phyloP scores from a whole-genome alignment of 305 asterid genomes.

The Solanum aculeatissimum region DNA sequence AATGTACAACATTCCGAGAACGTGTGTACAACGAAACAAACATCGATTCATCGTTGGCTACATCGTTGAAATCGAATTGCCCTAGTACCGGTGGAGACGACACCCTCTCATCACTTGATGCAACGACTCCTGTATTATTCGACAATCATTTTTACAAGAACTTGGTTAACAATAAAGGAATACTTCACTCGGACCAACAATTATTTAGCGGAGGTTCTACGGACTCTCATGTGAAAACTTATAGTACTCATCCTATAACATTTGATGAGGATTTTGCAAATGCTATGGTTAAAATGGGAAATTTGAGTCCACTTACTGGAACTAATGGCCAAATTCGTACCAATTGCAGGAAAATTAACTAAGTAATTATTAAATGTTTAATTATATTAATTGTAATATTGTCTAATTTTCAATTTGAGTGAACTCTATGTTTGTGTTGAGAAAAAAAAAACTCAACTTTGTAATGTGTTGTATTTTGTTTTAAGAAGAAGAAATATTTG shows the following conservation, averaged over 20 bases:
- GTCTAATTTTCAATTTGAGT: neutral
- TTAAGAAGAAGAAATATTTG: neutral
- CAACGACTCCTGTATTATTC: constrained; percentile 25
- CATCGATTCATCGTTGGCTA: constrained; percentile 35
- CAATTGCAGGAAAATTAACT: constrained; percentile 46
- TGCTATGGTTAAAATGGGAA: constrained; percentile 56
- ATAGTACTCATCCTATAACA: constrained; percentile 7
- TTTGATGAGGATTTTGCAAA: constrained; percentile 37
- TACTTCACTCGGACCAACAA: constrained; percentile 61
- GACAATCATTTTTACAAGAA: constrained; percentile 41
- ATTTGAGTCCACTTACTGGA: constrained; percentile 43
- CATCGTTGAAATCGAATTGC: constrained; percentile 31
- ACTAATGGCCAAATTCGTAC: constrained; percentile 39
- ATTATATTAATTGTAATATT: neutral
- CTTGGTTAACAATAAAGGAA: constrained; percentile 29
- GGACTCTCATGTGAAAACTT: constrained; percentile 25
- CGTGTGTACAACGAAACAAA: constrained; percentile 50
- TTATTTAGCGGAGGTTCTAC: constrained; percentile 42
- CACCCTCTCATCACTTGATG: constrained; percentile 31
- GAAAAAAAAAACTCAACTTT: neutral
- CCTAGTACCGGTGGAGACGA: constrained; percentile 35
- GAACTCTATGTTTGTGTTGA: neutral
- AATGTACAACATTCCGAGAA: constrained; percentile 33
- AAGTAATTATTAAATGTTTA: neutral
- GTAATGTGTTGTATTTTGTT: neutral